A percentile compares a stretch with the other conserved stretches of the same genome.
phyloP scores from a whole-genome alignment of 2,329 filamentous ascomycete species.

The Fusarium fracticaudum region DNA sequence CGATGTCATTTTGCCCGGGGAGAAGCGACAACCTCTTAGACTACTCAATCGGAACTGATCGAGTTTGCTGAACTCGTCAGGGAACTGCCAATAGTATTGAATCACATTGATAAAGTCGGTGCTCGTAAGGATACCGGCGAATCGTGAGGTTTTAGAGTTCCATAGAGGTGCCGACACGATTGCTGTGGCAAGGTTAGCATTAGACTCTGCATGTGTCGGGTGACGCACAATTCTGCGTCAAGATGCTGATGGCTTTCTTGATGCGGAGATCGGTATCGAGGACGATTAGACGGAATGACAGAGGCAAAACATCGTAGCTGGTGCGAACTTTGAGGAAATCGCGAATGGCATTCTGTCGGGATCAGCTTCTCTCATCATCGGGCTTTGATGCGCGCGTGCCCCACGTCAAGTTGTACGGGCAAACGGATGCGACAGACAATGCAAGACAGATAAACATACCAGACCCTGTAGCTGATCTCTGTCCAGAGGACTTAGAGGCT shows the following conservation, averaged over 20 bases:
- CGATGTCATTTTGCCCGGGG: background rate
- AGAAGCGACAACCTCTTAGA: constrained; percentile 72
- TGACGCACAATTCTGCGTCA: constrained; percentile 87
- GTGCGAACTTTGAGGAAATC: constrained; percentile 96
- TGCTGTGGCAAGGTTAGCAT: constrained; percentile 61
- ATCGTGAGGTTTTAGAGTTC: constrained; percentile 93
- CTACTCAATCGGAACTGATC: constrained; percentile 95
- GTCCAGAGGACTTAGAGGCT: constrained; percentile 69
- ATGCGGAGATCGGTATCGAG: constrained; percentile 95
- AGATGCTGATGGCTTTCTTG: constrained; percentile 94
- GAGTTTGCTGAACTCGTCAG: constrained; percentile 86
- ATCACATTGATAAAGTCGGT: constrained; percentile 99
- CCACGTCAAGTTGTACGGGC: constrained; percentile 34
- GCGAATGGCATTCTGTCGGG: constrained; percentile 80
- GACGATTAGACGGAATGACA: constrained; percentile 94
- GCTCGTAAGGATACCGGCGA: constrained; percentile 92
- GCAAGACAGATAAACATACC: constrained; percentile 60
- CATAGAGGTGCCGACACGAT: constrained; percentile 98
- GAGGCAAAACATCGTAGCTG: constrained; percentile 95
- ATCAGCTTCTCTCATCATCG: constrained; percentile 19
- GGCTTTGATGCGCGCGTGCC: constrained; percentile 20
- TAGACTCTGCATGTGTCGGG: background rate
- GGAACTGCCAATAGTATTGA: constrained; percentile 98
- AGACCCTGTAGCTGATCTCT: constrained; percentile 81
- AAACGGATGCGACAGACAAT: constrained; percentile 10